Evolutionary conservation across 768 basidiomycete species (phyloP), one percentile per base, ranked within the genome.

Genomic region (Clavaria fumosa): DNA sequence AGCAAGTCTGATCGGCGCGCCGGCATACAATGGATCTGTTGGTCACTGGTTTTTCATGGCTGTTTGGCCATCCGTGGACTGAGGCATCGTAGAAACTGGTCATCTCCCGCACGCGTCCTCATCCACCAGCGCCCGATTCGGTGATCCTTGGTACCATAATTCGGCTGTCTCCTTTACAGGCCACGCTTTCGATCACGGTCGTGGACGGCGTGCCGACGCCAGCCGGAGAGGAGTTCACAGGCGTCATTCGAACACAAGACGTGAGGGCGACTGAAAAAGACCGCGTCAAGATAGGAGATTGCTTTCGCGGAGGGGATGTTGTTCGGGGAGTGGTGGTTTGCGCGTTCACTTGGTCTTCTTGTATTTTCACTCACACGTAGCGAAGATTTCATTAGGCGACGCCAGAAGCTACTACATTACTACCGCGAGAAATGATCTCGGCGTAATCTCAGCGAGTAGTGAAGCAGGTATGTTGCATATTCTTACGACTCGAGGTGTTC

Each of bases 341-440:
- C 64, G 15, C 9, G 23, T 32, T 26, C 24, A 5, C 14, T 19
- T 44, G 9, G 12, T 28, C 11, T 3, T 4, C 14, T 19, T 21
- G 23, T 35, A 6, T 5, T 21, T 9, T 15, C 4, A 11, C 23
- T 35, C 17, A 21, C 3, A 37, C 24, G 10, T 42, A 34, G 17
- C 4, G 24, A 17, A 91, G 89, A 84, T 91, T 34, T 91, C 89
- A 12, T 64, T 95, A 18, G 90, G 89, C 7, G 89, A 93, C 56
- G 77, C 88, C 18, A 73, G 85, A 31, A 86, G 80, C 48, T 93
- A 93, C 58, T 91, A 86, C 60, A 68, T 93, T 20, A 85, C 88
- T 0, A 93, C 89, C 3, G 89, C 83, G 5, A 64, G 83, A 28
- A 90, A 90, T 52, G 80, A 90, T 46, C 69, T 93, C 3, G 89